Base-by-base conservation (phyloP, 1,139 yeast species). In the Yamadazyma spencermartinsiae region DNA sequence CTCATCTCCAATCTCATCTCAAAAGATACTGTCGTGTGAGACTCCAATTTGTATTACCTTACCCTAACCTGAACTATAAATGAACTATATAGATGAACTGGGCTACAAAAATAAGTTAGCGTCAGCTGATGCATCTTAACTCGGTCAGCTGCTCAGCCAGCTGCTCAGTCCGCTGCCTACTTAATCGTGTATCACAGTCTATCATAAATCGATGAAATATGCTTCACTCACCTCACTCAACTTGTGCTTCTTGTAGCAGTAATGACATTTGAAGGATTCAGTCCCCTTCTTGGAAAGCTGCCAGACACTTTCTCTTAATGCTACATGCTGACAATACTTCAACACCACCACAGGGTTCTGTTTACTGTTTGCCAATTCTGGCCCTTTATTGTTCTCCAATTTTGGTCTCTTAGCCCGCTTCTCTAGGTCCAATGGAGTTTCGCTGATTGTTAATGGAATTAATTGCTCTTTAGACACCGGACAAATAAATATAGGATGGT, bases 401-500 rank as follows among this genome's bases (percentile, higher is more conserved):
- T 46, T 53, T 48, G 38, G 60, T 40, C 55, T 53, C 48, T 56
- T 60, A 21, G 50, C 45, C 25, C 48, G 41, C 14, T 49, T 49
- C 13, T 50, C 51, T 5, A 41, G 49, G 6, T 50, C 54, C 3
- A 39, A 33, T 2, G 34, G 33, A 11, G 34, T 40, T 7, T 55
- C 55, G 28, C 47, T 43, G 1, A 43, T 30, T 1, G 71, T 61
- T 18, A 67, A 51, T 4, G 77, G 76, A 14, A 68, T 54, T 19
- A 68, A 52, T 53, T 90, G 96, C 50, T 88, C 96, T 58, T 87
- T 86, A 6, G 92, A 77, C 1, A 89, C 90, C 0, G 97, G 97
- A 58, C 97, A 89, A 4, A 88, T 89, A 59, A 88, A 89, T 3
- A 89, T 81, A 0, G 95, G 87, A 60, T 89, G 97, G 61, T 80